phyloP scores from a whole-genome alignment of 768 basidiomycete genomes.

The Tylopilus cervinicoccineus region DNA sequence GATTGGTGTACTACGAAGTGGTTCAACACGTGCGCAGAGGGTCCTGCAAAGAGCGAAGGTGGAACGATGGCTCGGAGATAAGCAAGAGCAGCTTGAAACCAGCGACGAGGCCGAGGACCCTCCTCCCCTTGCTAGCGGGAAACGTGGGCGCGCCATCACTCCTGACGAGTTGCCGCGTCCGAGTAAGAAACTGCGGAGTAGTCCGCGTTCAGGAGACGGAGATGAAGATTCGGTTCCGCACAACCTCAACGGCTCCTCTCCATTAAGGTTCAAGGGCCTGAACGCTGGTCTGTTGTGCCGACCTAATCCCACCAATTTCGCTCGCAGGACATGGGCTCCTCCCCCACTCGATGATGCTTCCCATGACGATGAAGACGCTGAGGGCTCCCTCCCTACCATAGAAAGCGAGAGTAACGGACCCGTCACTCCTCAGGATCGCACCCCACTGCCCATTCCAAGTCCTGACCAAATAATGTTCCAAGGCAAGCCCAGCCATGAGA shows the following conservation, averaged over 20 bases:
- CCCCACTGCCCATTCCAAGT: constrained; percentile 38
- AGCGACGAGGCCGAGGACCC: constrained; percentile 10
- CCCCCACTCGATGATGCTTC: constrained; percentile 34
- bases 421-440: constrained; percentile 56
- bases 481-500: constrained; percentile 14
- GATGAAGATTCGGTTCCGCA: constrained; percentile 29
- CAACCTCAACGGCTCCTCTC: constrained; percentile 22
- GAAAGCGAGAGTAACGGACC: constrained; percentile 50
- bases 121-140: constrained; percentile 15
- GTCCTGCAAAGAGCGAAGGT: constrained; percentile 41
- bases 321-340: constrained; percentile 53
- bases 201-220: constrained; percentile 17
- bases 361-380: constrained; percentile 29
- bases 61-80: constrained; percentile 34
- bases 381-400: constrained; percentile 31
- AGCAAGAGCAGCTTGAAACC: constrained; percentile 17
- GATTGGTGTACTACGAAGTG: constrained; percentile 17
- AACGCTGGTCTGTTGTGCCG: constrained; percentile 50
- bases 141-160: constrained; percentile 20
- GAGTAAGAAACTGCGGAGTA: constrained; percentile 25
- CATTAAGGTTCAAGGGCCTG: constrained; percentile 29
- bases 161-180: constrained; percentile 25
- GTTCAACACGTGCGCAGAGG: constrained; percentile 37
- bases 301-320: constrained; percentile 60
- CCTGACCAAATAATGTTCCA: constrained; percentile 27